A percentile compares a stretch with the other conserved stretches of the same genome.
phyloP scores from a whole-genome alignment of 305 asterid genomes.

The Rubia peregrina region DNA sequence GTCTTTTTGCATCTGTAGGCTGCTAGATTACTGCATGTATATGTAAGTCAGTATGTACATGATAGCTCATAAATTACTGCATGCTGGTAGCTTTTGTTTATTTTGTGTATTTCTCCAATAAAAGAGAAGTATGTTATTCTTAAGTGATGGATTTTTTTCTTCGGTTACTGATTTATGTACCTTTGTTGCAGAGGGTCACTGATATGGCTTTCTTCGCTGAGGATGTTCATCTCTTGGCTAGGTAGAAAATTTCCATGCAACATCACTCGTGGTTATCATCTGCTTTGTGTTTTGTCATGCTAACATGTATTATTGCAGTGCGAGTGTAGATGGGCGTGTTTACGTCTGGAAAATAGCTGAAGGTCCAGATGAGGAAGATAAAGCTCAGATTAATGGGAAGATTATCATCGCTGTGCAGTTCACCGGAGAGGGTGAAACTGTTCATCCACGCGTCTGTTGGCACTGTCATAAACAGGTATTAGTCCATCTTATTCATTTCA shows the following conservation, averaged over 20 bases:
- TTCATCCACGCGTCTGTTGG: conserved; percentile 95
- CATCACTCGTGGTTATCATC: conserved; percentile 14
- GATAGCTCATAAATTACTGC: neutral
- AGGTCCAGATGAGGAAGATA: conserved; percentile 87
- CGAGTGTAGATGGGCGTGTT: conserved; percentile 88
- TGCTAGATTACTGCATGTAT: too few relatives aligned
- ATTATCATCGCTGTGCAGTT: conserved; percentile 64
- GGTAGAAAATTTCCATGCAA: conserved; percentile 39
- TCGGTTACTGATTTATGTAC: conserved; percentile 19
- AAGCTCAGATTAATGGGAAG: conserved; percentile 75
- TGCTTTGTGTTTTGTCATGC: conserved; percentile 14
- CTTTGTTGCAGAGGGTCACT: conserved; percentile 77
- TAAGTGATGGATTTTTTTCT: conserved; percentile 1
- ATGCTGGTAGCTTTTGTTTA: neutral
- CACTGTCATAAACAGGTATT: conserved; percentile 89
- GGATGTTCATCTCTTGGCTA: conserved; percentile 91
- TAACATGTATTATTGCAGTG: conserved; percentile 43
- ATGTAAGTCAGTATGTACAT: neutral
- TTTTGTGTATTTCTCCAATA: neutral
- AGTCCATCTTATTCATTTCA: conserved; percentile 1
- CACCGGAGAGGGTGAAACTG: conserved; percentile 69
- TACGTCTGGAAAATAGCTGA: conserved; percentile 88
- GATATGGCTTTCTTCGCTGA: conserved; percentile 98
- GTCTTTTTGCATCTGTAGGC: neutral
- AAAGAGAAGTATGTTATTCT: neutral